Percentiles rank a stretch among this genome's conserved stretches.
Conservation (phyloP, 441 rosid species). For the Croton setiger region DNA sequence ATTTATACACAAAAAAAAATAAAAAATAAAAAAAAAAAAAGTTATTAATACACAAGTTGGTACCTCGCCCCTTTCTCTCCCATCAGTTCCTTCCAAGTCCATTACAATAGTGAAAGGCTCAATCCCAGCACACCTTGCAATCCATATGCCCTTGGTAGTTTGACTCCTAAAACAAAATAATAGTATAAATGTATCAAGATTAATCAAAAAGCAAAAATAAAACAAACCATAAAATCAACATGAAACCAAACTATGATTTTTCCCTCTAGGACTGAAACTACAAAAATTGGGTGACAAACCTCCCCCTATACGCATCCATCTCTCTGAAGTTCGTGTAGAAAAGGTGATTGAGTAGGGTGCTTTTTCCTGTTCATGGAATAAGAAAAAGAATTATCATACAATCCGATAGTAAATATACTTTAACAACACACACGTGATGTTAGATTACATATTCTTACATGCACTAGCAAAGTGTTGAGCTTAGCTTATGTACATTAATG, state of each 20-base stretch:
- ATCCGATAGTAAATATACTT: not conserved
- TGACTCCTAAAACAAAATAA: constrained; percentile 55
- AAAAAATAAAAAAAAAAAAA: not conserved
- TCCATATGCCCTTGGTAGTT: constrained; percentile 95
- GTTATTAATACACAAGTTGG: not conserved
- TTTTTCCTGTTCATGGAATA: constrained; percentile 49
- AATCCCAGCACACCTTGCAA: constrained; percentile 69
- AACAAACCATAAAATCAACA: not conserved
- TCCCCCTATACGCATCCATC: constrained; percentile 51
- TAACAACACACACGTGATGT: not conserved
- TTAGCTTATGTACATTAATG: not conserved
- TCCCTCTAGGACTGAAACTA: constrained; percentile 13
- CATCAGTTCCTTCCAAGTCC: constrained; percentile 98
- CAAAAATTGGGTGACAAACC: constrained; percentile 25
- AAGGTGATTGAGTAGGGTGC: constrained; percentile 84
- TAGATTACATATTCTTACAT: not conserved
- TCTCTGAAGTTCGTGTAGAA: constrained; percentile 76
- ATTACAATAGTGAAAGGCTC: constrained; percentile 80
- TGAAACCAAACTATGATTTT: not conserved
- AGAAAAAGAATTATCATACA: not conserved
- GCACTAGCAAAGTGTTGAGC: not conserved
- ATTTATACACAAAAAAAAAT: not conserved
- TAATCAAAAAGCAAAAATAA: not conserved
- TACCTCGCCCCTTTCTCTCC: constrained; percentile 97
- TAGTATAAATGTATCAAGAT: not conserved